Conservation (phyloP, 768 basidiomycete genomes). For the Neoboletus subvelutipes region DNA sequence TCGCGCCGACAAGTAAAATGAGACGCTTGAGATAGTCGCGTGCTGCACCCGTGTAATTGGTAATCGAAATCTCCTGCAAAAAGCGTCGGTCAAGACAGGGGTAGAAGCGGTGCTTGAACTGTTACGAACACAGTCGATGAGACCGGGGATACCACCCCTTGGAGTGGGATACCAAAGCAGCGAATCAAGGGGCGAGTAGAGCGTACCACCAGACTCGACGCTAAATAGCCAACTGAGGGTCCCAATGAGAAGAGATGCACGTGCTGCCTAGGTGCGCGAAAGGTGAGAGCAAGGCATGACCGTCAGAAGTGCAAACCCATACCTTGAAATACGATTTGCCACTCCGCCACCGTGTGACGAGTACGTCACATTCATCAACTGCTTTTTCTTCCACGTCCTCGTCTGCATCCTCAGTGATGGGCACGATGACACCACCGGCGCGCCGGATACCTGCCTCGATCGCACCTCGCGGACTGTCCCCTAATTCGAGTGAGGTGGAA, state of each 20-base stretch:
- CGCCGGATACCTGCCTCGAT: slow-evolving; percentile 60
- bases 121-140: slow-evolving; percentile 57
- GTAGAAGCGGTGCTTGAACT: neutral
- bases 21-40: slow-evolving; percentile 88
- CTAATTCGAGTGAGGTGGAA: slow-evolving; percentile 55
- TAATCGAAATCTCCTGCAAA: slow-evolving; percentile 72
- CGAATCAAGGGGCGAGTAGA: slow-evolving; percentile 67
- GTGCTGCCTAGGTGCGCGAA: slow-evolving; percentile 50
- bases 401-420: slow-evolving; percentile 47
- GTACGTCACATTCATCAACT: slow-evolving; percentile 61
- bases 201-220: slow-evolving; percentile 60
- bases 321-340: slow-evolving; percentile 74
- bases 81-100: neutral
- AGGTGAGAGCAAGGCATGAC: neutral
- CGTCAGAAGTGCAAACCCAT: slow-evolving; percentile 40
- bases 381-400: slow-evolving; percentile 30
- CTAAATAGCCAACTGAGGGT: slow-evolving; percentile 84
- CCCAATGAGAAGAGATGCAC: slow-evolving; percentile 48
- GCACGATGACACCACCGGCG: slow-evolving; percentile 57
- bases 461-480: slow-evolving; percentile 45
- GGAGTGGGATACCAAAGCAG: slow-evolving; percentile 86
- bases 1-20: slow-evolving; percentile 72
- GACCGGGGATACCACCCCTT: slow-evolving; percentile 54
- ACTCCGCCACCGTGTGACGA: slow-evolving; percentile 67
- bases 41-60: slow-evolving; percentile 85